Conservation (phyloP, 2,329 filamentous ascomycete genomes). For the Phaeosphaeriaceae sp. region DNA sequence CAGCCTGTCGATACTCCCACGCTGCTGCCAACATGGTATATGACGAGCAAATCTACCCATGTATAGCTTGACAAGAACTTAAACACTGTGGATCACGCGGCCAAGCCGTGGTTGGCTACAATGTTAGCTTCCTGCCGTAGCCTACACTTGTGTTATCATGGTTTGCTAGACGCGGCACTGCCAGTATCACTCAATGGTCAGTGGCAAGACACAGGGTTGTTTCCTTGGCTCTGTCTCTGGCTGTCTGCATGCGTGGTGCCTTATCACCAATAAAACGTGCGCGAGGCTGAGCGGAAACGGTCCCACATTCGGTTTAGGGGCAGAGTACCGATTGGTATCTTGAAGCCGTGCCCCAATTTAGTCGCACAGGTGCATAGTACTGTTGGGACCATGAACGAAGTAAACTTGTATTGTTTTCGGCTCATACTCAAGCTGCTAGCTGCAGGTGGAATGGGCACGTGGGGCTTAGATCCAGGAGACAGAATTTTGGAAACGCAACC, state of each 20-base stretch:
- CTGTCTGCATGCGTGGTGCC: neutral
- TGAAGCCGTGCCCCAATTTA: slow-evolving; percentile 1
- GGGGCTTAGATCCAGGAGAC: neutral
- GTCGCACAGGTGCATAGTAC: neutral
- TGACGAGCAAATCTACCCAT: too few relatives aligned
- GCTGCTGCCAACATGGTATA: too few relatives aligned
- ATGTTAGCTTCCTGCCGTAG: neutral
- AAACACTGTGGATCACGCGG: too few relatives aligned
- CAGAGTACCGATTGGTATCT: neutral
- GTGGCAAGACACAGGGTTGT: neutral
- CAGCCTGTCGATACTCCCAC: too few relatives aligned
- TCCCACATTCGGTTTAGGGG: neutral
- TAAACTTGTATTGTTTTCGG: neutral
- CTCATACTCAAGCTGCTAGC: neutral
- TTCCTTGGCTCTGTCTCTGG: neutral
- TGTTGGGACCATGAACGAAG: neutral
- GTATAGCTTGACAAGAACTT: too few relatives aligned
- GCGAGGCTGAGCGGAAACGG: neutral
- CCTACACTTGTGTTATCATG: neutral
- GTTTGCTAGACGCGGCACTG: neutral
- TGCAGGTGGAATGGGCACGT: neutral
- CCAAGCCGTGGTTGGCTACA: neutral
- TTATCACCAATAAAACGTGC: slow-evolving; percentile 1
- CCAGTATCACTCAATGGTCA: neutral
- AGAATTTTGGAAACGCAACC: neutral